Base-by-base conservation (phyloP, 2,329 filamentous ascomycete species). In the Alternaria viburni region DNA sequence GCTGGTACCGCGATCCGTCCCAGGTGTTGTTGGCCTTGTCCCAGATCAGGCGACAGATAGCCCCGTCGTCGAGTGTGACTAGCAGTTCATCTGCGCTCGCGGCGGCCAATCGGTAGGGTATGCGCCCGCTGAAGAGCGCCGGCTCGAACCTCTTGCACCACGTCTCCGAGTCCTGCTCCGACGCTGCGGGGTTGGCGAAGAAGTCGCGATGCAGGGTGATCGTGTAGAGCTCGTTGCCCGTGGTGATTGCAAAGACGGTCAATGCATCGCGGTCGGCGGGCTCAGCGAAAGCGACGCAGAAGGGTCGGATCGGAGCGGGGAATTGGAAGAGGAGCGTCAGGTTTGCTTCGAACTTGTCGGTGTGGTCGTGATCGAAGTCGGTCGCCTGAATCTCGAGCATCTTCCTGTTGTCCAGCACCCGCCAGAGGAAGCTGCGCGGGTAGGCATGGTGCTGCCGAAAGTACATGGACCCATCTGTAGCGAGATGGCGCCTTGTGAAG, bases 371-470 rank as follows among this genome's bases (percentile, higher is more conserved):
- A 21, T 89, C 91, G 69, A 97, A 82, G 80, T 99, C 96, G 64
- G 92, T 89, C 44, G 89, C 90, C 75, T 93, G 91, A 54, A 99
- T 86, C 81, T 96, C 95, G 71, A 99, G 85, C 66, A 93, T 85
- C 69, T 88, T 91, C 74, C 89, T 89, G 73, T 93, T 89, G 74
- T 97, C 91, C 64, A 97, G 82, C 43, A 98, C 86, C 71, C 95
- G 89, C 96, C 96, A 99, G 51, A 97, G 86, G 77, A 98, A 96
- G 80, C 89, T 93, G 76, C 92, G 90, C 43, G 96, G 96, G 67
- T 91, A 90, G 67, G 87, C 85, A 74, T 91, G 88, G 78, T 91
- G 87, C 78, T 88, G 87, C 59, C 96, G 89, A 80, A 97, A 93
- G 83, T 93, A 97, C 59, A 98, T 86, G 3, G 93, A 93, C 26